Base-by-base conservation (phyloP, 1,284 basidiomycete genomes). In the Cryptococcus floricola region DNA sequence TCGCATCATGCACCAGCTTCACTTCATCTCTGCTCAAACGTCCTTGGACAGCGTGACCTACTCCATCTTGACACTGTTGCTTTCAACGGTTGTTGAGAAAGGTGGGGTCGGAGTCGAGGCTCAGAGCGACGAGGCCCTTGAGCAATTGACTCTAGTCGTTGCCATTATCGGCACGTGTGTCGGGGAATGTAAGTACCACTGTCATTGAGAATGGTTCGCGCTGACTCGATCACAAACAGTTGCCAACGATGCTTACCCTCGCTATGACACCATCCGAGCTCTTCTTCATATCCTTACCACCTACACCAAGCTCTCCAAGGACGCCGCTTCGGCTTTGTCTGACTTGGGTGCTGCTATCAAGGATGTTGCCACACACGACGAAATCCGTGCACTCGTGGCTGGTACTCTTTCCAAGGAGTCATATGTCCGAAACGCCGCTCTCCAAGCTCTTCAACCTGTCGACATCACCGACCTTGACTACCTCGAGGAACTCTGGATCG, bases 401-500 rank as follows among this genome's bases (percentile, higher is more conserved):
- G 90, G 91, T 12, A 87, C 86, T 0, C 81, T 98, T 12, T 80
- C 84, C n/a, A 88, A 93, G 64, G 96, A 98, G 68, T 87, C 87
- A 0, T 89, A 92, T 69, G 90, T 91, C 5, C 84, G 95, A 39
- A 89, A 88, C 64, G 87, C 93, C 5, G 91, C 89, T 68, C 79
- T 98, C n/a, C 93, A 97, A 69, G 84, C 93, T 0, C 80, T 98
- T 6, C 90, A 92, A 81, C 88, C 92, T 0, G 88, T 98, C 64
- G 96, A 98, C 78, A 75, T 98, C 44, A 98, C 94, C 0, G 94
- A 98, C 52, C 75, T 92, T 43, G 93, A 95, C 60, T 98, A 93
- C 87, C 90, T 88, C 6, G 83, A 89, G 1, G 86, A 91, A 71
- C 77, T 99, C 0, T 93, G 91, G 86, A 83, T 98, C 39, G 89